A percentile compares a stretch with the other conserved stretches of the same genome.
Evolutionary conservation across 257 asterid genomes (phyloP).

Genomic region (Prunella vulgaris): DNA sequence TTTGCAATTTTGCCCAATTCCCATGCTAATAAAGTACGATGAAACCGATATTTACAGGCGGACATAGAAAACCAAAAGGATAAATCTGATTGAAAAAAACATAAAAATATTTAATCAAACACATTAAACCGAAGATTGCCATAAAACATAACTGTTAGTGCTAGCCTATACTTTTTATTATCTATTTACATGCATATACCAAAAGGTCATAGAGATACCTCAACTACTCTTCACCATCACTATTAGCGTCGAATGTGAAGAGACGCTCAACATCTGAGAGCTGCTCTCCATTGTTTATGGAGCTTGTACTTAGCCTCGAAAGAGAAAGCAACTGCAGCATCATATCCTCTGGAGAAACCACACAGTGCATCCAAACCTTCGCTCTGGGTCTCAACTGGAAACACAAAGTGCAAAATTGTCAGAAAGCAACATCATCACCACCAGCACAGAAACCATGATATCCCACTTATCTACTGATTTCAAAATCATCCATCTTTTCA

Average conservation of each 20-base stretch:
- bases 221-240: slow-evolving; percentile 34
- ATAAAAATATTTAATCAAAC: neutral
- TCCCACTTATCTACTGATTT: slow-evolving; percentile 9
- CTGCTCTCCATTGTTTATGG: slow-evolving; percentile 29
- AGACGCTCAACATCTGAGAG: slow-evolving; percentile 37
- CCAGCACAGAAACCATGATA: neutral
- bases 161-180: slow-evolving; percentile 5
- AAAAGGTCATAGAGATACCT: neutral
- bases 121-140: neutral
- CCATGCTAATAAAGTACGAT: neutral
- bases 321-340: slow-evolving; percentile 50
- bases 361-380: slow-evolving; percentile 40
- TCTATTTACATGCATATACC: slow-evolving; percentile 12
- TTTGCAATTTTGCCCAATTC: too few species aligned
- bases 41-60: slow-evolving; percentile 10
- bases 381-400: slow-evolving; percentile 51
- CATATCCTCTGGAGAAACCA: slow-evolving; percentile 49
- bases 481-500: slow-evolving; percentile 22
- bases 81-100: neutral
- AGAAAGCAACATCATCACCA: slow-evolving; percentile 9
- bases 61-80: neutral
- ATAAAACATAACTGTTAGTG: neutral
- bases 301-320: slow-evolving; percentile 36
- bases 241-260: slow-evolving; percentile 35
- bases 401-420: slow-evolving; percentile 46